A percentile compares a stretch with the other conserved stretches of the same genome.
Evolutionary conservation across 345 rosid genomes (phyloP).

Genomic region (Barbarea vulgaris): DNA sequence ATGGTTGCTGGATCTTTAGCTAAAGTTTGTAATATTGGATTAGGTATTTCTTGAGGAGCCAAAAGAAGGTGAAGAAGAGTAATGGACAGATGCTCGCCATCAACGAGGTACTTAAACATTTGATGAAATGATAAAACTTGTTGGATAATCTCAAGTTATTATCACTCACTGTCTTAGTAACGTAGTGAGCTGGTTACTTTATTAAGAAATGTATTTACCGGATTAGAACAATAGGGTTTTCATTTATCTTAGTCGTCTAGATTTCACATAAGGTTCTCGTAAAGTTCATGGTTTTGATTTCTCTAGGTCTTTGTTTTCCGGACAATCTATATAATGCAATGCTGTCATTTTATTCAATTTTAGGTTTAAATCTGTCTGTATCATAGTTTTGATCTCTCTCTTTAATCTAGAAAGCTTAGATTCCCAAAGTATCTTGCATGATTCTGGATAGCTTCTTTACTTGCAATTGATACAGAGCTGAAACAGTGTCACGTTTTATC

Average conservation of each 20-base stretch:
- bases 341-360: neutral
- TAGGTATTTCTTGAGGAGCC: constrained; percentile 62
- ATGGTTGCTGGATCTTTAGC: neutral
- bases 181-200: neutral
- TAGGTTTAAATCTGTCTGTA: neutral
- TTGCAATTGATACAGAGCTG: neutral
- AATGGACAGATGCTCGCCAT: constrained; percentile 64
- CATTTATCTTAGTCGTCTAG: neutral
- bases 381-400: neutral
- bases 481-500: neutral
- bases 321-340: too few species aligned
- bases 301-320: neutral
- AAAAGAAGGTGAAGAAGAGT: constrained; percentile 63
- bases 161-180: neutral
- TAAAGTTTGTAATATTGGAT: neutral
- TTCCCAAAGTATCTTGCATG: neutral
- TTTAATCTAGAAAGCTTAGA: neutral
- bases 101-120: constrained; percentile 47
- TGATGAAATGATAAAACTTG: neutral
- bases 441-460: neutral
- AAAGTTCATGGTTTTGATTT: neutral
- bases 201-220: neutral
- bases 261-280: too few species aligned
- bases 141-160: neutral
- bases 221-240: neutral